Evolutionary conservation across 2,329 filamentous ascomycete species (phyloP), one percentile per base, ranked within the genome.

Genomic region (Hymenoscyphus salicellus): DNA sequence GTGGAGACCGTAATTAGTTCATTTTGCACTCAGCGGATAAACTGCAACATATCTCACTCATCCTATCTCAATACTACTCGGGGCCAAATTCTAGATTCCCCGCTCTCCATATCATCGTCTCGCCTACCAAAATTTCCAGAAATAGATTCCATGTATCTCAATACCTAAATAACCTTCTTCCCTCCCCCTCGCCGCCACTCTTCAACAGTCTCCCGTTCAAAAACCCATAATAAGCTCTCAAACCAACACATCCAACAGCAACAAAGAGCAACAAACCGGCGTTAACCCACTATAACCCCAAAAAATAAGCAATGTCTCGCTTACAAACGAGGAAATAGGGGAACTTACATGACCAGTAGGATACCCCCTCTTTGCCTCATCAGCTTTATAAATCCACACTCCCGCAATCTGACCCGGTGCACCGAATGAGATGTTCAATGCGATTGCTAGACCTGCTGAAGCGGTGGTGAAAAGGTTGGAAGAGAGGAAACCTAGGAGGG

Each of bases 341-440:
- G 7, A 49, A 46, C 62, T 57, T 5, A 64, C 58, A 72, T 91
- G 88, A 0, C 89, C 89, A 0, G 88, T 91, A 0, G 87, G 87
- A 73, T 89, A 91, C 0, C 89, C 89, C 10, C 70, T 76, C 26
- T 77, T 74, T 20, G 81, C 83, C 75, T 92, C 87, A 11, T 83
- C 77, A 0, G 84, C 80, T 72, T 88, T 89, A 77, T 91, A 91
- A 66, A 90, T 91, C 88, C 88, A 92, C 0, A 90, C 87, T 0
- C 88, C 89, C 0, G 86, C 83, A 49, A 92, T 91, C 75, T 91
- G 89, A 0, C 89, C 89, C 0, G 88, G 81, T 0, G 87, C 88
- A 0, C 87, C 88, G 58, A 89, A 81, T 1, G 85, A 86, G 17
- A 91, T 84, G 67, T 91, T 91, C 66, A 92, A 76, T 0, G 88